Evolutionary conservation across 2,329 filamentous ascomycete genomes (phyloP), one percentile per base, ranked within the genome.

Genomic region (Fusarium anguioides): DNA sequence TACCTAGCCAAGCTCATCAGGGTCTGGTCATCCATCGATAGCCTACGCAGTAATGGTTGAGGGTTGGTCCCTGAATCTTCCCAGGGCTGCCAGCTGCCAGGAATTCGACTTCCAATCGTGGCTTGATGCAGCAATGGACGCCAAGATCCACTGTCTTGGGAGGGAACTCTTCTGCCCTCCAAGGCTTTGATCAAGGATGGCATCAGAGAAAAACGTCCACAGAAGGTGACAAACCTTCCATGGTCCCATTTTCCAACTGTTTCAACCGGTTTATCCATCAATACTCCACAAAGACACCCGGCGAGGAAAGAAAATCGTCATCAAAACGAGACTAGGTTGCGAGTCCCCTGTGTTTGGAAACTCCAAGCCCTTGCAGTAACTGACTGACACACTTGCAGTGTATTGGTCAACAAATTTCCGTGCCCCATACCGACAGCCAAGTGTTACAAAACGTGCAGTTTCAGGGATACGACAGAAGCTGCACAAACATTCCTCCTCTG

Each of bases 321-420:
- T 44, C 51, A 64, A 31, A n/a, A 46, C 35, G 20, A 61, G 58
- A 55, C 39, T 60, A 61, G 57, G 15, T 45, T 61, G 47, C 56
- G 56, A 47, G 31, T 49, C 40, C 29, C 35, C 48, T 37, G 20
- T 29, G 24, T n/a, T n/a, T 20, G 26, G 24, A 23, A 53, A 21
- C 18, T 26, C 17, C 18, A 21, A 29, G 14, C 56, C 58, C 35
- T 54, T 61, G 58, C 58, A 46, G 40, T 18, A 39, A 49, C 44
- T 60, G 35, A 44, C 48, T 45, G 26, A 15, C 23, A 67, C 33
- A 50, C n/a, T 17, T 33, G 15, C 14, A 8, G 15, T 17, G 39
- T 42, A 59, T 64, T 68, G 64, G 64, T 54, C 26, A 58, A 53
- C 66, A 64, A 66, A 64, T 59, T 60, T 57, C 64, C 58, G 40